Evolutionary conservation across 192 early-diverging fungal species (phyloP), one percentile per base, ranked within the genome.

Genomic region (Podila clonocystis): DNA sequence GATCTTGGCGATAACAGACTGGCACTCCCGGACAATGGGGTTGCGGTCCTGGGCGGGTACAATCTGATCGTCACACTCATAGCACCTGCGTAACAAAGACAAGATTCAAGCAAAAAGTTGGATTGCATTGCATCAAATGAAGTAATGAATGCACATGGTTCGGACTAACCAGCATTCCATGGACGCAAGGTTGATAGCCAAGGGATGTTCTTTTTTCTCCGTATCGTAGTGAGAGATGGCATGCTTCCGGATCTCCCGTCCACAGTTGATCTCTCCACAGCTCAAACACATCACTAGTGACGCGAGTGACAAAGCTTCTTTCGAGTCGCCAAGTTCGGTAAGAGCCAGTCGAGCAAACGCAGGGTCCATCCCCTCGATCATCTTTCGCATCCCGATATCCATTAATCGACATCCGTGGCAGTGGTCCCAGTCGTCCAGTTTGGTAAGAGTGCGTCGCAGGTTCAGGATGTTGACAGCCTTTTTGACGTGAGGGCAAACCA

Each of bases 401-500:
- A 33, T 7, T 11, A 22, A 9, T 38, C 2, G 29, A 30, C 68
- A 70, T 3, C 36, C 59, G 7, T 49, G 45, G 28, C 68, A 70
- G 31, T 70, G 77, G 28, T 80, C 77, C 77, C 70, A 73, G 28
- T 73, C 77, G 28, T 72, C 63, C 3, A 63, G 41, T 5, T 58
- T 15, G 24, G 50, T 17, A 22, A 80, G 22, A 3, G 28, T 26
- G 38, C 45, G 66, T 19, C 65, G 70, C 24, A 73, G 61, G 13
- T 17, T 17, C 24, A 59, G 36, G 3, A 57, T 26, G 22, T 80
- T 73, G 70, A 79, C 45, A 49, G 70, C 60, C 26, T 72, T 60
- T 55, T 73, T 72, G 62, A 61, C 45, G 41, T 80, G 77, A 12
- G n/a, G 62, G n/a, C 77, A 80, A 11, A 55, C 52, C 8, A 55